These are phyloP conservation scores for Tripterygium wilfordii DNA, from an alignment of 177 flowering plant genomes.

Conservation along the genomic window DNA sequence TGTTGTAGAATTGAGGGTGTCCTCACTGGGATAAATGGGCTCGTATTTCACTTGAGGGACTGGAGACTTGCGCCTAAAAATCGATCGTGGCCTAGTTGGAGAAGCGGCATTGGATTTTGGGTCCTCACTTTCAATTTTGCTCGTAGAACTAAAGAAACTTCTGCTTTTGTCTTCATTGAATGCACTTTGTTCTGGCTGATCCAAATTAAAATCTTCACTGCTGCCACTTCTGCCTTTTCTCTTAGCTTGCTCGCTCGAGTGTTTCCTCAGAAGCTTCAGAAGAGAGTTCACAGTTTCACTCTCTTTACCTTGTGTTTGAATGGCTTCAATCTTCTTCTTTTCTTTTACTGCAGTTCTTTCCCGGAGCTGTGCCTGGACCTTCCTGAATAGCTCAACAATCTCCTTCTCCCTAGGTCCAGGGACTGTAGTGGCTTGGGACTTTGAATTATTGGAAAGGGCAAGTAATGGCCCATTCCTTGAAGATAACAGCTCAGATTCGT, in stretches of 20 bases:
- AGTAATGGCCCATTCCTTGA: conserved; percentile 67
- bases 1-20: conserved; percentile 14
- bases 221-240: conserved; percentile 20
- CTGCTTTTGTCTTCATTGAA: conserved; percentile 32
- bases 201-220: conserved; percentile 28
- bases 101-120: conserved; percentile 24
- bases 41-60: conserved; percentile 56
- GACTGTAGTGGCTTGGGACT: conserved; percentile 53
- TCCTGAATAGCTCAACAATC: conserved; percentile 83
- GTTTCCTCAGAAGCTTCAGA: conserved; percentile 72
- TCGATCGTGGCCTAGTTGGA: conserved; percentile 54
- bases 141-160: conserved; percentile 29
- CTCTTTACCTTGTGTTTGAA: conserved; percentile 51
- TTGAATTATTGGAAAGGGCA: conserved; percentile 46
- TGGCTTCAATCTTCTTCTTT: conserved; percentile 53
- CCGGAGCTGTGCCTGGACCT: conserved; percentile 77
- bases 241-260: conserved; percentile 69
- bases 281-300: conserved; percentile 85
- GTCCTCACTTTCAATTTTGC: conserved; percentile 21
- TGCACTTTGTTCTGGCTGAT: conserved; percentile 27
- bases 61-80: conserved; percentile 75
- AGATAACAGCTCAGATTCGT: conserved; percentile 54
- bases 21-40: conserved; percentile 36
- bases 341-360: conserved; percentile 67
- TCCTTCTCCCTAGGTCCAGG: conserved; percentile 88